These are phyloP conservation scores for Colletotrichum acutatum DNA, from an alignment of 2,329 filamentous ascomycete genomes.

Conservation along the genomic window DNA sequence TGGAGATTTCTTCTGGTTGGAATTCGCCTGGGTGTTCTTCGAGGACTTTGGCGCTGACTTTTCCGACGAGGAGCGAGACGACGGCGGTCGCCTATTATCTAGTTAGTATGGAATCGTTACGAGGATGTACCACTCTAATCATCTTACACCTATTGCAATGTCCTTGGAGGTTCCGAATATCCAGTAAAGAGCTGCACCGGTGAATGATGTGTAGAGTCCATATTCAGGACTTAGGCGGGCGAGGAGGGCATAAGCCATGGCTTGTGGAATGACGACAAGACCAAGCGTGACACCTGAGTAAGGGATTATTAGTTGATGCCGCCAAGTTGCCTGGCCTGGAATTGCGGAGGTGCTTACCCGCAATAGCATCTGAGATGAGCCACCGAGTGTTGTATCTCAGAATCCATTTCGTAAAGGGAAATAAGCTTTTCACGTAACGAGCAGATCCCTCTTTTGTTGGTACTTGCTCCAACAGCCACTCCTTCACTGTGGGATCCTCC, in stretches of 20 bases:
- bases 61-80: conserved; percentile 62
- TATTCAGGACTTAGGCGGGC: conserved; percentile 75
- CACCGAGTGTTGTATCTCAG: conserved; percentile 77
- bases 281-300: conserved; percentile 58
- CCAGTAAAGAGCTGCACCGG: conserved; percentile 84
- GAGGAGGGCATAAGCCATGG: conserved; percentile 82
- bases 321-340: too few species aligned
- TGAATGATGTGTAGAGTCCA: conserved; percentile 85
- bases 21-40: conserved; percentile 45
- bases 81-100: conserved; percentile 63
- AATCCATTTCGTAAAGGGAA: conserved; percentile 78
- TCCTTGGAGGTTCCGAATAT: conserved; percentile 87
- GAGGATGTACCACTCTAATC: neutral
- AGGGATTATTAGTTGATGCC: conserved; percentile 34
- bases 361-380: conserved; percentile 78
- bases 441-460: conserved; percentile 59
- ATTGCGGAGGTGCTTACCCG: conserved; percentile 58
- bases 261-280: conserved; percentile 80
- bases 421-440: conserved; percentile 63
- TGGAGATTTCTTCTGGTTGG: conserved; percentile 51
- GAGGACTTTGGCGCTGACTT: conserved; percentile 53
- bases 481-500: conserved; percentile 71
- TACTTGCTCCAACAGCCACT: conserved; percentile 68
- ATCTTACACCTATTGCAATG: conserved; percentile 76
- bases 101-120: too few species aligned